Percentiles rank a stretch among this genome's conserved stretches.
Conservation (phyloP, 768 basidiomycete species). For the Kwoniella heveanensis region DNA sequence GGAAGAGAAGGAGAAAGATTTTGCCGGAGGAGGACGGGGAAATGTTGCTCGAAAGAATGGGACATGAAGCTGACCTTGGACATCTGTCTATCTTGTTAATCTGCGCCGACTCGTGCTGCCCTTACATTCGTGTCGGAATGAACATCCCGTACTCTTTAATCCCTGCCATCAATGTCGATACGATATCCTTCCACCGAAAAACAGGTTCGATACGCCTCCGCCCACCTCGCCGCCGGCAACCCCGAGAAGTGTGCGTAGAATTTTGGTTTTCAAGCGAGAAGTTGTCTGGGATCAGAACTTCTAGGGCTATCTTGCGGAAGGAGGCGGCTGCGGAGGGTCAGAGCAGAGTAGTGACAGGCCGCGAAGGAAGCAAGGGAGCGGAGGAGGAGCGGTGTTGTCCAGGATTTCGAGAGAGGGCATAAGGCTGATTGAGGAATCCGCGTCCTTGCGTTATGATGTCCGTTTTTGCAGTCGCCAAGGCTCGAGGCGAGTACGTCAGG, state of each 20-base stretch:
- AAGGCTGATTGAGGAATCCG: constrained; percentile 17
- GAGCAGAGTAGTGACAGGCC: too few relatives aligned
- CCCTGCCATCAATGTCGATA: too few relatives aligned
- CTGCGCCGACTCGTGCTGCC: not conserved
- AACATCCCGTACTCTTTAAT: constrained; percentile 1
- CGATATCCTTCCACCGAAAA: not conserved
- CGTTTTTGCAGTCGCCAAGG: constrained; percentile 70
- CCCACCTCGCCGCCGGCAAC: constrained; percentile 74
- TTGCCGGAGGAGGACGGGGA: too few relatives aligned
- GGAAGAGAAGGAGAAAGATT: too few relatives aligned
- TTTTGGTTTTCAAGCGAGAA: not conserved
- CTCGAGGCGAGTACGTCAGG: constrained; percentile 94
- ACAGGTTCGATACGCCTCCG: constrained; percentile 87
- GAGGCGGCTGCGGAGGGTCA: too few relatives aligned
- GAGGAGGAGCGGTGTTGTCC: not conserved
- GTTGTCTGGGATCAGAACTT: not conserved
- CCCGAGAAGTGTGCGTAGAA: constrained; percentile 84
- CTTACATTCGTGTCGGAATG: not conserved
- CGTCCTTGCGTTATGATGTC: not conserved
- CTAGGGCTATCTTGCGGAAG: too few relatives aligned
- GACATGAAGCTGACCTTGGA: constrained; percentile 17
- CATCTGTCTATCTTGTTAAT: not conserved
- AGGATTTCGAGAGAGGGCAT: not conserved
- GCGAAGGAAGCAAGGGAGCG: not conserved
- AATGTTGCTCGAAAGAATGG: too few relatives aligned